These are phyloP conservation scores for Hypoxylon cercidicola DNA, from an alignment of 495 filamentous ascomycete genomes.

Conservation along the genomic window DNA sequence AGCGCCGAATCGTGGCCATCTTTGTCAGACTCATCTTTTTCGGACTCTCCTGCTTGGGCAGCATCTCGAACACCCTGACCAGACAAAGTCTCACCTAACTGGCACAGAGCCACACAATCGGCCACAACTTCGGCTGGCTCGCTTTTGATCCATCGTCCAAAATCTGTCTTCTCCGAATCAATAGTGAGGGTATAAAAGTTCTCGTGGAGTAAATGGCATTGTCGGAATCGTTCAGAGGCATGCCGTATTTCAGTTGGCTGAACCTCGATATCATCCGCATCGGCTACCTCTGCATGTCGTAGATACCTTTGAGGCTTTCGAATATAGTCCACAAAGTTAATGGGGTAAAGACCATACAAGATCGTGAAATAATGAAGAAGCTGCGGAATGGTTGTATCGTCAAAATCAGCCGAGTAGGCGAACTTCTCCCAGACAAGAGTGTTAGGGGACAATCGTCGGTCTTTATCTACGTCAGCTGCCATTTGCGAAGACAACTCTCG, in stretches of 20 bases:
- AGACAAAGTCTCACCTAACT: slow-evolving; percentile 34
- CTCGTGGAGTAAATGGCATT: slow-evolving; percentile 74
- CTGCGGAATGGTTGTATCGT: slow-evolving; percentile 72
- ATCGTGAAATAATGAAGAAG: slow-evolving; percentile 81
- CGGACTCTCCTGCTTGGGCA: slow-evolving; percentile 10
- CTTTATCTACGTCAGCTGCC: slow-evolving; percentile 44
- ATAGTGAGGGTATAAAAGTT: slow-evolving; percentile 77
- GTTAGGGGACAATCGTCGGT: slow-evolving; percentile 39
- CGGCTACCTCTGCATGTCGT: slow-evolving; percentile 67
- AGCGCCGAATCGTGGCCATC: slow-evolving; percentile 43
- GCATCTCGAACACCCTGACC: slow-evolving; percentile 10
- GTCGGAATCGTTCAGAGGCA: slow-evolving; percentile 72
- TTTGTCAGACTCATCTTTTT: slow-evolving; percentile 33
- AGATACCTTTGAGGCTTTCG: slow-evolving; percentile 77
- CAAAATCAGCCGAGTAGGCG: slow-evolving; percentile 63
- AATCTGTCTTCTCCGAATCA: slow-evolving; percentile 75
- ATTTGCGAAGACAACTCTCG: slow-evolving; percentile 53
- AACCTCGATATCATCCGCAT: slow-evolving; percentile 74
- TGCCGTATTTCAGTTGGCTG: slow-evolving; percentile 75
- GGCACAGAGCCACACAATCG: slow-evolving; percentile 68
- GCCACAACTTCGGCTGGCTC: slow-evolving; percentile 77
- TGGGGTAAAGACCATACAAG: slow-evolving; percentile 81
- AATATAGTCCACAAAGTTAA: slow-evolving; percentile 81
- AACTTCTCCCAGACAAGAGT: slow-evolving; percentile 67
- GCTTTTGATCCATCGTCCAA: slow-evolving; percentile 75